phyloP scores from a whole-genome alignment of 2,329 filamentous ascomycete genomes.

The Fusarium algeriense region DNA sequence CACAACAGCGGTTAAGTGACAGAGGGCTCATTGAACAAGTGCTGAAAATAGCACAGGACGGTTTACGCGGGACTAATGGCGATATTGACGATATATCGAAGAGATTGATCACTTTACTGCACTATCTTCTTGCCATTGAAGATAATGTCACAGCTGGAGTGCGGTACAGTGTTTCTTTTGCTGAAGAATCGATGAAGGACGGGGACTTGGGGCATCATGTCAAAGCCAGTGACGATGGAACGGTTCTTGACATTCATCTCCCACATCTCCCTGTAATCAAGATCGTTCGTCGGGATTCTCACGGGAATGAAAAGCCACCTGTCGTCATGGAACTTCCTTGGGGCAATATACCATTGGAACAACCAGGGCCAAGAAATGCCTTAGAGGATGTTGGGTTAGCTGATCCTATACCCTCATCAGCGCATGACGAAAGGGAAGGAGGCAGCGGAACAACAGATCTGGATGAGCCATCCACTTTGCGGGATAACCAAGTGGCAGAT shows the following conservation, averaged over 20 bases:
- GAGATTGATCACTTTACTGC: conserved; percentile 56
- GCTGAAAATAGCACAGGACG: conserved; percentile 52
- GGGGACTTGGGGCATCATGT: conserved; percentile 41
- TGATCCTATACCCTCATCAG: not conserved
- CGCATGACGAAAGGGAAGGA: not conserved
- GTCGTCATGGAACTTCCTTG: not conserved
- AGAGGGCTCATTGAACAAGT: conserved; percentile 56
- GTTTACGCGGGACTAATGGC: conserved; percentile 52
- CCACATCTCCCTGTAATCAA: conserved; percentile 58
- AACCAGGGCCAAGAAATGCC: not conserved
- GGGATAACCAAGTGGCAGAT: not conserved
- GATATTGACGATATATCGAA: conserved; percentile 57
- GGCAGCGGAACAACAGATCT: not conserved
- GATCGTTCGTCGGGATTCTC: conserved; percentile 41
- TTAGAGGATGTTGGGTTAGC: not conserved
- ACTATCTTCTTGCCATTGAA: conserved; percentile 59
- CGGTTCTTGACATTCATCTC: conserved; percentile 54
- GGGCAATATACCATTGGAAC: not conserved
- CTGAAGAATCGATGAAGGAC: conserved; percentile 23
- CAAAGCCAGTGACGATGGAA: conserved; percentile 9
- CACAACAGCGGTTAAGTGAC: conserved; percentile 57
- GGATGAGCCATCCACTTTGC: not conserved
- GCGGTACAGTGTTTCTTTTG: conserved; percentile 41
- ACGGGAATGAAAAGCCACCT: not conserved
- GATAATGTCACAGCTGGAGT: conserved; percentile 48